phyloP scores from a whole-genome alignment of 352 stramenopile genomes.

The Phytophthora pseudosyringae region DNA sequence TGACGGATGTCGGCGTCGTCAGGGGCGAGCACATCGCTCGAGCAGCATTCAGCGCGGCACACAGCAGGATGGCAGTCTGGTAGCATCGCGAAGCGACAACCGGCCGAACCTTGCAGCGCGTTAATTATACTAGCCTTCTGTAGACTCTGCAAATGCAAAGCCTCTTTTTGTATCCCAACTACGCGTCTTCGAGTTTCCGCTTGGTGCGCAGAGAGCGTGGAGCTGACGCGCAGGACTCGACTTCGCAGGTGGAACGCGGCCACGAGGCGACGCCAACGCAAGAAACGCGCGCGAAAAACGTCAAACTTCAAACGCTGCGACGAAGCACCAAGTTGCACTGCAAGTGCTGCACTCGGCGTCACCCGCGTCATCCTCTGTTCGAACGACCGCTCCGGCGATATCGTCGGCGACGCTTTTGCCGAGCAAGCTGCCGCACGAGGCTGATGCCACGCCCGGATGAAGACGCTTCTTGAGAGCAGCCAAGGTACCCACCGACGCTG shows the following conservation, averaged over 20 bases:
- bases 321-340: constrained; percentile 9
- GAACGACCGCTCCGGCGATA: not conserved
- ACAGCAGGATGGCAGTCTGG: no score
- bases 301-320: constrained; percentile 17
- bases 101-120: no score
- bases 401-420: constrained; percentile 4
- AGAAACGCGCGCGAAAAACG: constrained; percentile 23
- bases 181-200: constrained; percentile 3
- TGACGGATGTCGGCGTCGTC: no score
- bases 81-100: no score
- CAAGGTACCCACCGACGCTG: not conserved
- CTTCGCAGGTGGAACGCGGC: constrained; percentile 12
- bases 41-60: no score
- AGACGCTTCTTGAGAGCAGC: not conserved
- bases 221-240: constrained; percentile 25
- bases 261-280: constrained; percentile 11
- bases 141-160: not conserved
- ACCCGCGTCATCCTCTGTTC: constrained; percentile 4
- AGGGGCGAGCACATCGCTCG: no score
- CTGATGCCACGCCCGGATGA: constrained; percentile 10
- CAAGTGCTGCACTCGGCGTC: not conserved
- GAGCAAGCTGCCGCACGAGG: not conserved
- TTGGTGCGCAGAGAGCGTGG: not conserved
- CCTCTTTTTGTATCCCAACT: not conserved
- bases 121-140: not conserved